Evolutionary conservation across 73 alveolate species (phyloP).

Genomic region (Durusdinium trenchii): DNA sequence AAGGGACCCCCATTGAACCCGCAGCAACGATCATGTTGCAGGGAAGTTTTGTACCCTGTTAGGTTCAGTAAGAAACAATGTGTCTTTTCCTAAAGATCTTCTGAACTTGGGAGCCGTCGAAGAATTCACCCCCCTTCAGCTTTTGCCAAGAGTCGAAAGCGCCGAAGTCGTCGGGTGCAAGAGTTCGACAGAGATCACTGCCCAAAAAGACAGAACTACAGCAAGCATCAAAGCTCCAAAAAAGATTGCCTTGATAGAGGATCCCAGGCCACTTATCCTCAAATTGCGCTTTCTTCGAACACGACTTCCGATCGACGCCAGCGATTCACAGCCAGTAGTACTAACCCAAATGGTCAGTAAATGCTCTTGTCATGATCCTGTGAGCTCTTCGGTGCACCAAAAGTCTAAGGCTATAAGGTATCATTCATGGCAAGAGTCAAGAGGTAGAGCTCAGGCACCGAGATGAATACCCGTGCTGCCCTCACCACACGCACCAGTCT

Average conservation of each 20-base stretch:
- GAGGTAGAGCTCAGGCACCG: constrained; percentile 72
- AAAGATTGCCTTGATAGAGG: constrained; percentile 85
- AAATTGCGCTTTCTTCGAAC: too few species aligned
- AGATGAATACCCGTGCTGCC: constrained; percentile 55
- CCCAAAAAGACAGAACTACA: constrained; percentile 35
- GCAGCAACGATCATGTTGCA: too few species aligned
- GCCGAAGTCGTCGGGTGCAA: constrained; percentile 26
- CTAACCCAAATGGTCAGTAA: background rate
- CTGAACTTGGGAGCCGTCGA: too few species aligned
- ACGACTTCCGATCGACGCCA: too few species aligned
- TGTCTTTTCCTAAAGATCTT: too few species aligned
- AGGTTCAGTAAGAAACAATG: too few species aligned
- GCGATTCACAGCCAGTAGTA: background rate
- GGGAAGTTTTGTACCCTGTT: too few species aligned
- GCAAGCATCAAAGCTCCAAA: constrained; percentile 67
- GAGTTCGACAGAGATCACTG: constrained; percentile 59
- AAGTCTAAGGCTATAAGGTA: background rate
- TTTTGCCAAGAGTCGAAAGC: background rate
- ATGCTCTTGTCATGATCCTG: background rate
- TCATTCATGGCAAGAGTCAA: background rate
- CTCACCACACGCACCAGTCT: constrained; percentile 63
- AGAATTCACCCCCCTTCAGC: background rate
- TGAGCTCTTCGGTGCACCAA: background rate
- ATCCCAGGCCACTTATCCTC: constrained; percentile 20
- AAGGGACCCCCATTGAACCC: too few species aligned